Percentiles rank a stretch among this genome's conserved stretches.
These are phyloP conservation scores for Eucalyptus globulus DNA, from an alignment of 345 rosid genomes.

Conservation along the genomic window DNA sequence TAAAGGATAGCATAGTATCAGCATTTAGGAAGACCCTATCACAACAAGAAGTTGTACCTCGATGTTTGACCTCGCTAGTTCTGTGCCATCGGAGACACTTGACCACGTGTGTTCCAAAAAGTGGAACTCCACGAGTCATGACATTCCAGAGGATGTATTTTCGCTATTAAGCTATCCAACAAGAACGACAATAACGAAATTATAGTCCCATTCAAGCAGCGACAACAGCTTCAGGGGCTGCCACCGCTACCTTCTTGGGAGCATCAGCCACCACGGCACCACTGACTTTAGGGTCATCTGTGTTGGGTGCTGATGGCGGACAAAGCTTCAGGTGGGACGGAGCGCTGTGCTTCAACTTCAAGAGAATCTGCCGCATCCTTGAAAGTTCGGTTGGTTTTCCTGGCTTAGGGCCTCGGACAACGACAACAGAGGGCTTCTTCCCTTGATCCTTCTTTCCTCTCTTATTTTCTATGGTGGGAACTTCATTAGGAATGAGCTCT, in stretches of 20 bases:
- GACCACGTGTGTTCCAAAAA: background rate
- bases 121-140: background rate
- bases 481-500: conserved; percentile 77
- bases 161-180: background rate
- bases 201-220: background rate
- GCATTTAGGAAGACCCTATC: background rate
- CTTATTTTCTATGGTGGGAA: conserved; percentile 43
- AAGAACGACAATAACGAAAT: background rate
- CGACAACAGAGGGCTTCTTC: conserved; percentile 38
- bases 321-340: background rate
- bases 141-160: background rate
- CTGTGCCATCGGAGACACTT: background rate
- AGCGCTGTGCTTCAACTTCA: background rate
- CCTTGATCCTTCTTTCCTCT: conserved; percentile 67
- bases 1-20: background rate
- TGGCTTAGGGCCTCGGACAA: conserved; percentile 77
- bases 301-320: background rate
- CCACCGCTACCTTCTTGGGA: background rate
- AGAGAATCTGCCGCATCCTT: background rate
- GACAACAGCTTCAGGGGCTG: background rate
- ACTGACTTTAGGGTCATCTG: background rate
- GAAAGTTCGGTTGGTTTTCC: conserved; percentile 41
- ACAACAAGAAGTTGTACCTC: background rate
- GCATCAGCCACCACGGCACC: background rate
- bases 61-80: background rate